Conservation (phyloP, 352 stramenopile species). For the Blastocystis sp. region DNA sequence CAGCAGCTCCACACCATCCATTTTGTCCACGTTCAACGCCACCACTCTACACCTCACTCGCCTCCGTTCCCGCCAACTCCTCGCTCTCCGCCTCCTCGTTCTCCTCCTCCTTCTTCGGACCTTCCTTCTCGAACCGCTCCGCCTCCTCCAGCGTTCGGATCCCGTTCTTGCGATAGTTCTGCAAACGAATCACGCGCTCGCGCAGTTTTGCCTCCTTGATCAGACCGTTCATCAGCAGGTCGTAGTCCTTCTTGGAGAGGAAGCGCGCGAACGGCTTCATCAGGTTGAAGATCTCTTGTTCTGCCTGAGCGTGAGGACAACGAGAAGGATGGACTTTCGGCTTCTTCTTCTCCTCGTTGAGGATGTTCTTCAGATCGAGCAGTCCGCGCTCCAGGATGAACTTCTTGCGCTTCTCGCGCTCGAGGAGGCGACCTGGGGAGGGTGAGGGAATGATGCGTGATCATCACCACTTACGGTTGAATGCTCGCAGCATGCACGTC, state of each 20-base stretch:
- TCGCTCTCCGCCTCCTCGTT: conserved; percentile 85
- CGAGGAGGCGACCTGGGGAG: conserved; percentile 79
- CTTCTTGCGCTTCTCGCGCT: conserved; percentile 88
- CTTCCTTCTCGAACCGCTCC: conserved; percentile 91
- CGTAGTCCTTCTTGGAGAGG: conserved; percentile 88
- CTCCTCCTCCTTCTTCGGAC: conserved; percentile 88
- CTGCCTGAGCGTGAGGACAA: conserved; percentile 85
- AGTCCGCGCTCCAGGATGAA: conserved; percentile 88
- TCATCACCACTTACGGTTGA: conserved; percentile 86
- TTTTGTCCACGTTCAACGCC: conserved; percentile 66
- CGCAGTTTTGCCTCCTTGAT: conserved; percentile 84
- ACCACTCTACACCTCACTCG: conserved; percentile 71
- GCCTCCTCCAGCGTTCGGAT: conserved; percentile 90
- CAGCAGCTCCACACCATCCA: conserved; percentile 76
- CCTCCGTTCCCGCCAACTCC: conserved; percentile 83
- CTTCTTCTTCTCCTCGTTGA: conserved; percentile 85
- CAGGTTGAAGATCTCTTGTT: conserved; percentile 90
- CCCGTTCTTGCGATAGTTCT: conserved; percentile 92
- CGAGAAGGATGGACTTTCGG: conserved; percentile 86
- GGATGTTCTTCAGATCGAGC: conserved; percentile 91
- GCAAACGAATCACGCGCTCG: conserved; percentile 92
- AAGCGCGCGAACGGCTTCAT: conserved; percentile 93
- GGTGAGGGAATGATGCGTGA: neutral
- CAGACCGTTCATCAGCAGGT: conserved; percentile 80
- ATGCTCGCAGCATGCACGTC: conserved; percentile 92